phyloP scores from a whole-genome alignment of 495 filamentous ascomycete species.

The Tricharina praecox region DNA sequence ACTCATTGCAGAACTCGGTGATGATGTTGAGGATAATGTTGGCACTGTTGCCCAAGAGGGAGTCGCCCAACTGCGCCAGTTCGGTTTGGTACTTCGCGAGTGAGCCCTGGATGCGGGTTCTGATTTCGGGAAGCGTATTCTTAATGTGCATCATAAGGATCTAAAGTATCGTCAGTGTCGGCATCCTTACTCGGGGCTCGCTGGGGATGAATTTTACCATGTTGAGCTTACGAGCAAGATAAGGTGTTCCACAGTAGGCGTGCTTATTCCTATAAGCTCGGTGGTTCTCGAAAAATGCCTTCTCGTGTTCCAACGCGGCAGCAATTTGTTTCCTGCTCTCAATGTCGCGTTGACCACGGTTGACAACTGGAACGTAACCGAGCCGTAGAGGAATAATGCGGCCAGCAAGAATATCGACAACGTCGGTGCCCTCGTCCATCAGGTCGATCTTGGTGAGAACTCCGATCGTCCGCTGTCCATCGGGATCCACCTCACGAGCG shows the following conservation, averaged over 20 bases:
- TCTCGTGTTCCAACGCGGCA: constrained; percentile 86
- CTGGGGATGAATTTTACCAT: constrained; percentile 37
- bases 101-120: constrained; percentile 77
- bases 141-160: constrained; percentile 99
- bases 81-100: constrained; percentile 83
- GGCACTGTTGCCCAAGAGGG: constrained; percentile 85
- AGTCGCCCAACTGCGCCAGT: constrained; percentile 70
- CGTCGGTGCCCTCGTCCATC: constrained; percentile 98
- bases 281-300: constrained; percentile 95
- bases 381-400: constrained; percentile 90
- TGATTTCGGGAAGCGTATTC: constrained; percentile 97
- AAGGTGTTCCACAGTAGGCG: constrained; percentile 95
- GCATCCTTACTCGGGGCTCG: background rate
- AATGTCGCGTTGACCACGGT: constrained; percentile 96
- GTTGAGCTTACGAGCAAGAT: constrained; percentile 90
- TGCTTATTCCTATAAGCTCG: constrained; percentile 97
- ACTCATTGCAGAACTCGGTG: constrained; percentile 95
- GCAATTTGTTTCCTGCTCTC: constrained; percentile 90
- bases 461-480: constrained; percentile 92
- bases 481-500: constrained; percentile 91
- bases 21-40: constrained; percentile 98
- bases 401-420: constrained; percentile 96
- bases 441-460: constrained; percentile 97
- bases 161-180: constrained; percentile 29
- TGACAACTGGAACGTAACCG: constrained; percentile 96